Evolutionary conservation across 1,139 yeast species (phyloP), one percentile per base, ranked within the genome.

Genomic region (Taiozyma sp.): DNA sequence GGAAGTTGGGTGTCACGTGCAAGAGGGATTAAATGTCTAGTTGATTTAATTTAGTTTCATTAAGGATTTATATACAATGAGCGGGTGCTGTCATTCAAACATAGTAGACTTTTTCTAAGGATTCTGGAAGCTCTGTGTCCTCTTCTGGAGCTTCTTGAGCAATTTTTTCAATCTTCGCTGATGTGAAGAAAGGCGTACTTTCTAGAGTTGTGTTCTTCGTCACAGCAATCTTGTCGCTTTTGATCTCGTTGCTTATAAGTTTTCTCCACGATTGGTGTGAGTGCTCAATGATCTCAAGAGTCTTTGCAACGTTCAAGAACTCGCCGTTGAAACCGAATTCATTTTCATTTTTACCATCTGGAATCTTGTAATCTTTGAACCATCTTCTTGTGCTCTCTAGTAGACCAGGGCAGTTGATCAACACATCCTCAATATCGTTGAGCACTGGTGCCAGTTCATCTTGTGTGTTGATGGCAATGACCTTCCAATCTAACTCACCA

Each of bases 401-500:
- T 53, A 93, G 76, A 24, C 95, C 95, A 37, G 99, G 99, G 75
- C 89, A 81, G 63, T 81, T 78, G 47, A 75, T 73, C 65, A 86
- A 88, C 43, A 93, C 95, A 68, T 93, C 99, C 62, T 79, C 80
- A 54, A 93, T 79, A 68, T 84, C 90, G 66, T 87, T 79, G 63
- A 93, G 73, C 68, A 84, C 77, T 43, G 80, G 60, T 43, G 96
- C 91, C 65, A 88, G 73, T 51, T 95, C 91, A 68, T 93, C 98
- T 57, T 80, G 76, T 54, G 80, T 77, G 63, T 90, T 91, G 59
- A 93, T 88, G 46, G 81, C 96, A 61, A 93, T 83, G 55, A 93
- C 77, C 74, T 93, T 93, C 99, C 99, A 93, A 73, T 93, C 99
- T 53, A 97, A 79, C 73, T 93, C 99, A 59, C 97, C 98, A 70